phyloP scores from a whole-genome alignment of 1,139 yeast genomes.

The Pichia sp. region DNA sequence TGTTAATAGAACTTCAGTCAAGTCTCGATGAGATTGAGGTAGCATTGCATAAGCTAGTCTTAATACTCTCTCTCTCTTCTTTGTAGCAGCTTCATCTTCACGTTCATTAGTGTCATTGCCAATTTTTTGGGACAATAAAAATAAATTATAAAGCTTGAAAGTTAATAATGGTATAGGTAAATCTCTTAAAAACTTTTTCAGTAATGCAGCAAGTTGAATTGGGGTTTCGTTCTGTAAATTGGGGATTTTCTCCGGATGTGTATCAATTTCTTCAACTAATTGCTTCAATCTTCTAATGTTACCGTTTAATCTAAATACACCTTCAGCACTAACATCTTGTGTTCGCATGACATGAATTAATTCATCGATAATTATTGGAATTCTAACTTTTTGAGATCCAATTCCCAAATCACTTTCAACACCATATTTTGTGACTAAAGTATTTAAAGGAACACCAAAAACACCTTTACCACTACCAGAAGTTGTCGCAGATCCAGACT shows the following conservation, averaged over 20 bases:
- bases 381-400: slow-evolving; percentile 71
- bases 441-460: slow-evolving; percentile 74
- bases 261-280: slow-evolving; percentile 67
- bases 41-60: slow-evolving; percentile 72
- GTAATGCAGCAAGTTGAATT: slow-evolving; percentile 86
- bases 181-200: slow-evolving; percentile 88
- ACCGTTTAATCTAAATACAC: slow-evolving; percentile 93
- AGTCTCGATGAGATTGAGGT: slow-evolving; percentile 77
- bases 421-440: slow-evolving; percentile 68
- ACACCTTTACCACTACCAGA: slow-evolving; percentile 35
- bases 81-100: slow-evolving; percentile 26
- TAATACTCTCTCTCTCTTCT: slow-evolving; percentile 46
- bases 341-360: slow-evolving; percentile 75
- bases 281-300: slow-evolving; percentile 78
- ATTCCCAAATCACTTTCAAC: slow-evolving; percentile 82
- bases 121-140: slow-evolving; percentile 66
- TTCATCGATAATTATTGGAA: slow-evolving; percentile 86
- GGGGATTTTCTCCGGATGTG: slow-evolving; percentile 60
- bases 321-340: slow-evolving; percentile 95
- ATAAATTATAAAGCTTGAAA: slow-evolving; percentile 63
- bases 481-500: slow-evolving; percentile 17
- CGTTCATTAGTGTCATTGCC: slow-evolving; percentile 26
- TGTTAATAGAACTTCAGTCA: slow-evolving; percentile 76
- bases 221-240: slow-evolving; percentile 74
- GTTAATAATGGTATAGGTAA: slow-evolving; percentile 89